Percentiles rank a stretch among this genome's conserved stretches.
phyloP scores from a whole-genome alignment of 352 stramenopile species.

The Globisporangium apiculatum region DNA sequence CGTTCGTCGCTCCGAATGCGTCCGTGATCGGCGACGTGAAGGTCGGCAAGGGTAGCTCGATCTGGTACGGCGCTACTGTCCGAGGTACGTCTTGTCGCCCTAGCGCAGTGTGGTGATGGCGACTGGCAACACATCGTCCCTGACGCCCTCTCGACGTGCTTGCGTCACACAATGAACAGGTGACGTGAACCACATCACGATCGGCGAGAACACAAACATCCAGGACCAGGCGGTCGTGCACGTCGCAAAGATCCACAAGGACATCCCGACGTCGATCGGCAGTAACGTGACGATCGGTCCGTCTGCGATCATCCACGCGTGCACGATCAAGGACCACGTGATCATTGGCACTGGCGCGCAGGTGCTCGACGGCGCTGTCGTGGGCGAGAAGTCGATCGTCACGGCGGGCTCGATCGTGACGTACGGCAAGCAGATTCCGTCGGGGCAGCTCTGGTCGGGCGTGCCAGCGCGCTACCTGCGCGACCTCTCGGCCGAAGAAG shows the following conservation, averaged over 20 bases:
- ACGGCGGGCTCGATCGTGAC: constrained; percentile 88
- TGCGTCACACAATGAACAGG: constrained; percentile 14
- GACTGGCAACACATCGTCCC: neutral
- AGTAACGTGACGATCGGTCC: constrained; percentile 88
- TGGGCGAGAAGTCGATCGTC: constrained; percentile 86
- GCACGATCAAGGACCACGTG: constrained; percentile 88
- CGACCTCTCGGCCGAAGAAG: constrained; percentile 80
- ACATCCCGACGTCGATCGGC: constrained; percentile 88
- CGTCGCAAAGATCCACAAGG: constrained; percentile 90
- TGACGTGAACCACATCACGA: constrained; percentile 90
- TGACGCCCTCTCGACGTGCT: neutral
- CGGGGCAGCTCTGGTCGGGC: constrained; percentile 86
- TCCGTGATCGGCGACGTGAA: constrained; percentile 91
- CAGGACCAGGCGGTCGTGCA: constrained; percentile 92
- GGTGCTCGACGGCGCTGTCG: constrained; percentile 85
- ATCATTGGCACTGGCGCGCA: constrained; percentile 90
- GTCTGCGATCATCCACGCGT: constrained; percentile 86
- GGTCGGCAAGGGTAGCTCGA: constrained; percentile 85
- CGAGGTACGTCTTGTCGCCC: constrained; percentile 31
- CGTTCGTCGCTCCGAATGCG: constrained; percentile 90
- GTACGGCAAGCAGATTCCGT: constrained; percentile 80
- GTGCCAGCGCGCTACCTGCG: constrained; percentile 77
- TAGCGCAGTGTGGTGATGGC: neutral
- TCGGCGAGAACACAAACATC: constrained; percentile 92
- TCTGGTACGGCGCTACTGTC: constrained; percentile 92